A percentile compares a stretch with the other conserved stretches of the same genome.
Evolutionary conservation across 768 basidiomycete species (phyloP).

Genomic region (Tylopilus felleus): DNA sequence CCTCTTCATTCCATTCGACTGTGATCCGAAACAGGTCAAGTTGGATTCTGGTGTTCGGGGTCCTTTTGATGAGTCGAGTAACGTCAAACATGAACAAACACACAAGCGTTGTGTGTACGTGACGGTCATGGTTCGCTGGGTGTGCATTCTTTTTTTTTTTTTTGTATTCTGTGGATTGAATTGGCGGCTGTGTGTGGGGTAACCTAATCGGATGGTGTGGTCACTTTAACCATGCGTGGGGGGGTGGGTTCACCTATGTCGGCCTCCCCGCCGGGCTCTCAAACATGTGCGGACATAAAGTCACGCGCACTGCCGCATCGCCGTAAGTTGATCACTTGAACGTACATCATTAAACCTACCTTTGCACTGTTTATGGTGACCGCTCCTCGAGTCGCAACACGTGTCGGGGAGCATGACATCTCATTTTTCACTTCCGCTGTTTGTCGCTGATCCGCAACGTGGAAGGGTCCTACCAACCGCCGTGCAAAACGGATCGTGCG

Average conservation of each 20-base stretch:
- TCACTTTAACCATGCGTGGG: neutral
- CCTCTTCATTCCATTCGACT: neutral
- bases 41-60: neutral
- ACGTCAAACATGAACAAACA: constrained; percentile 9
- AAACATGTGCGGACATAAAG: too few relatives aligned
- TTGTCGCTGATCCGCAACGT: constrained; percentile 15
- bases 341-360: constrained; percentile 9
- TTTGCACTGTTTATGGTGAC: neutral
- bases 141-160: neutral
- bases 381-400: constrained; percentile 6
- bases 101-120: neutral
- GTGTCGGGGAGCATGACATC: constrained; percentile 4
- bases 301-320: neutral
- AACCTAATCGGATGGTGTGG: too few relatives aligned
- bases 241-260: too few relatives aligned
- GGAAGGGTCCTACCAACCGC: neutral
- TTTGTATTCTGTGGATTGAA: neutral
- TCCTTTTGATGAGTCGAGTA: neutral
- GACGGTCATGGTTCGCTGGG: neutral
- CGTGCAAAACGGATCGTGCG: constrained; percentile 11
- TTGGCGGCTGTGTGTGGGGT: neutral
- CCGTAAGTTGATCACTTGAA: neutral
- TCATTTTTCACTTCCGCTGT: constrained; percentile 15
- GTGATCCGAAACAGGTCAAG: neutral
- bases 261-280: too few relatives aligned